Evolutionary conservation across 192 early-diverging fungal genomes (phyloP).

Genomic region (Mortierella antarctica): DNA sequence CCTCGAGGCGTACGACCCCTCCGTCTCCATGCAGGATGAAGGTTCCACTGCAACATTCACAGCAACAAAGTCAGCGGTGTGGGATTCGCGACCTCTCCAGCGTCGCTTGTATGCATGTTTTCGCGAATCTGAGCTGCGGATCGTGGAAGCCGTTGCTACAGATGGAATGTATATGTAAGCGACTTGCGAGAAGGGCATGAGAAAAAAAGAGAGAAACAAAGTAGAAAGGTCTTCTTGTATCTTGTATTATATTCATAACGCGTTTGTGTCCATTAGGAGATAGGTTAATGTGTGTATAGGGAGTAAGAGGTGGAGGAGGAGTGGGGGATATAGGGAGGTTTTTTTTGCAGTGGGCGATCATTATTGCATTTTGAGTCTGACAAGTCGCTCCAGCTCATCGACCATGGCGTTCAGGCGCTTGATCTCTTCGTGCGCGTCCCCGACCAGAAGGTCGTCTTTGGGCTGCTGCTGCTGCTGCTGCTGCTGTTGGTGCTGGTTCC

Average conservation of each 20-base stretch:
- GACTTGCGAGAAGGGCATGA: too few relatives aligned
- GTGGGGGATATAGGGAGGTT: too few relatives aligned
- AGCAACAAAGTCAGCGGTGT: neutral
- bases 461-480: conserved; percentile 8
- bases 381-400: conserved; percentile 34
- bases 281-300: too few relatives aligned
- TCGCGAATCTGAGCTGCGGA: too few relatives aligned
- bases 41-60: neutral
- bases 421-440: conserved; percentile 40
- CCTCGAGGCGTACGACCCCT: conserved; percentile 41
- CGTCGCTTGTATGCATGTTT: conserved; percentile 28
- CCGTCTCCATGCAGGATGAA: neutral
- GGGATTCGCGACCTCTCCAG: conserved; percentile 23
- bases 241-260: too few relatives aligned
- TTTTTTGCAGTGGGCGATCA: too few relatives aligned
- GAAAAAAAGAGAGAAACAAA: too few relatives aligned
- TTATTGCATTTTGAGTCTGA: conserved; percentile 20
- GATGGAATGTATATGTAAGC: too few relatives aligned
- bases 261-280: too few relatives aligned
- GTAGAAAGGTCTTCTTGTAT: too few relatives aligned
- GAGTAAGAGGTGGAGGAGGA: too few relatives aligned
- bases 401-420: conserved; percentile 41
- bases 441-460: conserved; percentile 25
- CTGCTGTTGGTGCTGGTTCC: neutral
- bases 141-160: too few relatives aligned